Evolutionary conservation across 2,329 filamentous ascomycete species (phyloP), one percentile per base, ranked within the genome.

Genomic region (Penicillium paneum): DNA sequence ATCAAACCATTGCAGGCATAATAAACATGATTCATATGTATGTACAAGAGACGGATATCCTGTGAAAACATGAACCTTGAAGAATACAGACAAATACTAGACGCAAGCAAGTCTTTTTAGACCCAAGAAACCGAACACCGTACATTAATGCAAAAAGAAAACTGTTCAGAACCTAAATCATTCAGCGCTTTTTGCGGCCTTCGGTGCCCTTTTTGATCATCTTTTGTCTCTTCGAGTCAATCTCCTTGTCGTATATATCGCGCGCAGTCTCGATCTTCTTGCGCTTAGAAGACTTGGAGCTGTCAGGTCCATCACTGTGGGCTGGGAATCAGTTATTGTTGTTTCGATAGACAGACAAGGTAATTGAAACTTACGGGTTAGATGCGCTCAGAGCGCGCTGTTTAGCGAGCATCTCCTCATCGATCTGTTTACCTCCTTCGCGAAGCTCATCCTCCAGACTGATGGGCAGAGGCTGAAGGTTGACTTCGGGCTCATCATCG

Each of bases 321-420:
- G 60, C 66, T 69, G 60, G 49, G 60, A 65, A 72, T 75, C 68
- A 75, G 71, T 73, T 70, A 72, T 72, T 70, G 68, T 64, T 69
- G 66, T 65, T 69, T 65, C 61, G 11, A 24, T n/a, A 35, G 15
- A 34, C 28, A 26, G 21, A 6, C 24, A 32, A 45, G 41, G 56
- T 38, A 21, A n/a, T 38, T 42, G 43, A 15, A 28, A 76, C 87
- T 82, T 81, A 93, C 84, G 89, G 87, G 67, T 96, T 91, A 59
- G 91, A 88, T 77, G 97, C 90, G 67, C 97, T 96, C 61, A 97
- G 79, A 63, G 90, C 89, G 65, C 88, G 85, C 74, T 96, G 90
- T 75, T 93, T 90, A 72, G 89, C 86, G 63, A 83, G 84, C 66
- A 96, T 77, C 55, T 84, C 85, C 44, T 79, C 79, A 57, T 91